These are phyloP conservation scores for Verticillium tricorpus DNA, from an alignment of 2,329 filamentous ascomycete genomes.

Conservation along the genomic window DNA sequence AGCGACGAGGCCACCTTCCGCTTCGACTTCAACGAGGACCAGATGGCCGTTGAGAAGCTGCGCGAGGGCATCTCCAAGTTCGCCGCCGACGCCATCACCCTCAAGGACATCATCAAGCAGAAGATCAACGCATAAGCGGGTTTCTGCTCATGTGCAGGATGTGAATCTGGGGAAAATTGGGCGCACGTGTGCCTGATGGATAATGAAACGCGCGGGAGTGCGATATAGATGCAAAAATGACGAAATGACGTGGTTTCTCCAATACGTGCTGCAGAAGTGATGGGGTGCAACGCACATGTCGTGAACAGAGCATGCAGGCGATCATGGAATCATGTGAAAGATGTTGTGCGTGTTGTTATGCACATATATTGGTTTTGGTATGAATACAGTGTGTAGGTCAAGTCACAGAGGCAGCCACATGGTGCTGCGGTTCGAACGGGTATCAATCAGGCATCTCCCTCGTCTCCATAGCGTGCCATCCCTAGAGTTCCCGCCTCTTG, in stretches of 20 bases:
- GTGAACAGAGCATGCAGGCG: neutral
- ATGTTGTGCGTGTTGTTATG: too few species aligned
- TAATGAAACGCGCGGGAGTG: neutral
- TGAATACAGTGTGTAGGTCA: neutral
- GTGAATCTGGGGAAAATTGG: neutral
- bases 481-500: constrained; percentile 3
- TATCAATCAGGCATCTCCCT: neutral
- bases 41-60: constrained; percentile 99
- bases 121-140: constrained; percentile 60
- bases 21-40: constrained; percentile 99
- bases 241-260: neutral
- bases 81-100: constrained; percentile 87
- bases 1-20: constrained; percentile 86
- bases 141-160: neutral
- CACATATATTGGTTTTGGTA: neutral
- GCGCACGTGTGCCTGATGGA: neutral
- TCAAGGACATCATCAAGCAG: constrained; percentile 86
- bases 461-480: neutral
- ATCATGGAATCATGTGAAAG: neutral
- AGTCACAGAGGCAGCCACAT: neutral
- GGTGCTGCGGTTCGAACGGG: neutral
- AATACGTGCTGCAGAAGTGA: neutral
- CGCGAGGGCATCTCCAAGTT: constrained; percentile 99
- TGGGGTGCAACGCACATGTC: neutral
- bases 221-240: neutral